Evolutionary conservation across 2,329 filamentous ascomycete genomes (phyloP).

Genomic region (Aspergillus sp.): DNA sequence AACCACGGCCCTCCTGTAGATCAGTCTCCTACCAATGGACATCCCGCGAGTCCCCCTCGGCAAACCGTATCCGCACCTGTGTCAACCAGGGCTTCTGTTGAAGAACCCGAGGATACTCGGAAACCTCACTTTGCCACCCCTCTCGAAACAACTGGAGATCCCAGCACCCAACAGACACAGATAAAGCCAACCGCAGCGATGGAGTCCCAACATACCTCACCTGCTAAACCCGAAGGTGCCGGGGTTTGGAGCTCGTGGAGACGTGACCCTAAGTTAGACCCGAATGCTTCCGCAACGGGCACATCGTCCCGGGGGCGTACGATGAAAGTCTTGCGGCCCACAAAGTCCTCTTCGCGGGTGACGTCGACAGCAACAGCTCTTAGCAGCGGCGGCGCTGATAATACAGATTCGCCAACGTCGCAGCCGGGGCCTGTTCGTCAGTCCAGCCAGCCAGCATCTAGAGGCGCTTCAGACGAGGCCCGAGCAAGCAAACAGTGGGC

Average conservation of each 20-base stretch:
- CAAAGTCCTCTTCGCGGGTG: slow-evolving; percentile 52
- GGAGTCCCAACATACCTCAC: slow-evolving; percentile 22
- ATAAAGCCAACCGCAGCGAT: slow-evolving; percentile 21
- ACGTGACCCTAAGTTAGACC: slow-evolving; percentile 34
- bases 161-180: slow-evolving; percentile 8
- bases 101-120: slow-evolving; percentile 18
- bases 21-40: slow-evolving; percentile 14
- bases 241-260: slow-evolving; percentile 71
- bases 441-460: too few relatives aligned
- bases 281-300: slow-evolving; percentile 43
- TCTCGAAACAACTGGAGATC: slow-evolving; percentile 5
- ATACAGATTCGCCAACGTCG: not conserved
- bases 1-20: slow-evolving; percentile 4
- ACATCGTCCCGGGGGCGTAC: slow-evolving; percentile 58
- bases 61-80: slow-evolving; percentile 21
- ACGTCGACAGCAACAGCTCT: slow-evolving; percentile 18
- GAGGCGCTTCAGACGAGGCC: slow-evolving; percentile 16
- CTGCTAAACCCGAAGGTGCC: slow-evolving; percentile 28
- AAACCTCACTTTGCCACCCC: slow-evolving; percentile 10
- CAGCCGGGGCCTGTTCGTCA: too few relatives aligned
- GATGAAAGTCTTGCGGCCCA: slow-evolving; percentile 88
- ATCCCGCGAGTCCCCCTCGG: slow-evolving; percentile 13
- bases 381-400: slow-evolving; percentile 1
- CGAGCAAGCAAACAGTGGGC: slow-evolving; percentile 49
- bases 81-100: slow-evolving; percentile 17